These are phyloP conservation scores for Exophiala xenobiotica DNA, from an alignment of 2,329 filamentous ascomycete species.

Conservation along the genomic window DNA sequence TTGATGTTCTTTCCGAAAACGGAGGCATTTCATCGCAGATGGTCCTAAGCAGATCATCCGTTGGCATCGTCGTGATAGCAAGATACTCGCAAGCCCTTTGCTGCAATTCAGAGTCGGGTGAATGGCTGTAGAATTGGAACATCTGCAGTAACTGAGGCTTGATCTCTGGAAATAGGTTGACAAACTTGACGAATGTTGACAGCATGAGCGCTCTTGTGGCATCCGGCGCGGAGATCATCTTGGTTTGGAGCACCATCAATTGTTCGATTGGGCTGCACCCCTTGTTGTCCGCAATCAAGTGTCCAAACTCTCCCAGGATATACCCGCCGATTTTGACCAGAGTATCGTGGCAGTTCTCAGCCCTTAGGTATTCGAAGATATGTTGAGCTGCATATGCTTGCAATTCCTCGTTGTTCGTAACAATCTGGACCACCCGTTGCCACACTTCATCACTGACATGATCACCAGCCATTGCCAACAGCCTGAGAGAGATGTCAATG, in stretches of 20 bases:
- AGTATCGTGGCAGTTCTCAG: conserved; percentile 92
- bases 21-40: conserved; percentile 99
- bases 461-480: conserved; percentile 95
- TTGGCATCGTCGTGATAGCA: conserved; percentile 76
- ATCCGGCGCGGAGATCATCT: conserved; percentile 84
- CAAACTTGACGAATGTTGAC: conserved; percentile 94
- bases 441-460: conserved; percentile 99
- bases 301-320: conserved; percentile 92
- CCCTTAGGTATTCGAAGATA: conserved; percentile 86
- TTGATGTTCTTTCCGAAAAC: conserved; percentile 91
- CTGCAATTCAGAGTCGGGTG: conserved; percentile 90
- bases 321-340: conserved; percentile 97
- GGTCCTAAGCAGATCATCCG: conserved; percentile 87
- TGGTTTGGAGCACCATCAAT: conserved; percentile 85
- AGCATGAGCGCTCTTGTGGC: conserved; percentile 90
- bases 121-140: conserved; percentile 90
- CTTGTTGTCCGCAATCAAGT: conserved; percentile 87
- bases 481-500: conserved; percentile 90
- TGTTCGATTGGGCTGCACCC: conserved; percentile 97
- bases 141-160: conserved; percentile 90
- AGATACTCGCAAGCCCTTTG: conserved; percentile 96
- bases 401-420: conserved; percentile 97
- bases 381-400: conserved; percentile 96
- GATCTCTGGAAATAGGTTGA: conserved; percentile 98
- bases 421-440: conserved; percentile 98